Evolutionary conservation across 371 early-diverging fungal species (phyloP).

Genomic region (Syncephalis plumigaleata): DNA sequence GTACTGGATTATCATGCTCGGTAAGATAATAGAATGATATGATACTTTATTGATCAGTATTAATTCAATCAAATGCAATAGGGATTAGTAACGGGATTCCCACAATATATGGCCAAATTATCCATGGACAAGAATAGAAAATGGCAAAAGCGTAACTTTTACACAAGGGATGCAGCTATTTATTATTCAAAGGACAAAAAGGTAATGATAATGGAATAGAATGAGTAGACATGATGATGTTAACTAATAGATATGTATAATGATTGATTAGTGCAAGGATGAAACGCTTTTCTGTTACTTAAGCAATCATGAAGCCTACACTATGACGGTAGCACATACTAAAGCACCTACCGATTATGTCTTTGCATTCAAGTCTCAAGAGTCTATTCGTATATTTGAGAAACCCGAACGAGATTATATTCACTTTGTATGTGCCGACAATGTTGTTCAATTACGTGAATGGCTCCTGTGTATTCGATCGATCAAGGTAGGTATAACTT

Average conservation of each 20-base stretch:
- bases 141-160: constrained; percentile 56
- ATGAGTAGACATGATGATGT: not conserved
- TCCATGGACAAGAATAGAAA: constrained; percentile 33
- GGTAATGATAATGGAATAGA: constrained; percentile 21
- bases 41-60: not conserved
- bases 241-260: not conserved
- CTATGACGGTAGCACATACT: constrained; percentile 31
- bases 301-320: constrained; percentile 63
- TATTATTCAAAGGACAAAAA: constrained; percentile 53
- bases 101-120: no score
- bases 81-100: not conserved
- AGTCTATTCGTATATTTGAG: constrained; percentile 55
- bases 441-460: constrained; percentile 48
- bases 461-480: constrained; percentile 72
- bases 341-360: constrained; percentile 61
- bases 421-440: constrained; percentile 57
- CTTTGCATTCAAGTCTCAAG: constrained; percentile 71
- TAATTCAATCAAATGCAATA: not conserved
- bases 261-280: constrained; percentile 15
- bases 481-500: constrained; percentile 44
- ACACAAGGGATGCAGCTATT: constrained; percentile 38
- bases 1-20: constrained; percentile 21
- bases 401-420: constrained; percentile 67
- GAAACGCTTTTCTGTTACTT: constrained; percentile 47
- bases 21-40: constrained; percentile 10